Evolutionary conservation across 805 yeast species (phyloP).

Genomic region (Metschnikowia sp.): DNA sequence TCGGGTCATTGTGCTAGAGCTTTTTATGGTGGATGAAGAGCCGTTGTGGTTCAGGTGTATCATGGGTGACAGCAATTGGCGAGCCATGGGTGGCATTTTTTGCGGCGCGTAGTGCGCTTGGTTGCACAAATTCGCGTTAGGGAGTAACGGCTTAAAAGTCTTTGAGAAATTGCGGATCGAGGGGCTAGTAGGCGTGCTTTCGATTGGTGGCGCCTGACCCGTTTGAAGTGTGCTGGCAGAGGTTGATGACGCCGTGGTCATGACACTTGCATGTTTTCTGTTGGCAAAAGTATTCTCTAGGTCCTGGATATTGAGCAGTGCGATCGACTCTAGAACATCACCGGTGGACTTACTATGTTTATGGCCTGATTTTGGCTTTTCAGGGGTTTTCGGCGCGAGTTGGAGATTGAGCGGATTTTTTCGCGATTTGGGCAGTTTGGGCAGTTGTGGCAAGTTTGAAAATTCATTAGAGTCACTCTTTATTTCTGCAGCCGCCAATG

Average conservation of each 20-base stretch:
- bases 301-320: slow-evolving; percentile 15
- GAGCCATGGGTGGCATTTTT: slow-evolving; percentile 14
- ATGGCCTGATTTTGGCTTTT: neutral
- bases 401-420: slow-evolving; percentile 7
- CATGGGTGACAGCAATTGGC: slow-evolving; percentile 16
- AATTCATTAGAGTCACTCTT: no score
- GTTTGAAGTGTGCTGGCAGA: slow-evolving; percentile 11
- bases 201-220: slow-evolving; percentile 7
- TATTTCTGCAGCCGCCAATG: neutral
- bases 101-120: slow-evolving; percentile 11
- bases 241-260: slow-evolving; percentile 19
- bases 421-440: neutral
- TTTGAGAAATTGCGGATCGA: slow-evolving; percentile 15
- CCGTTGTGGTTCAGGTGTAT: slow-evolving; percentile 18
- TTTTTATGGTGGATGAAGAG: slow-evolving; percentile 24
- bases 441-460: neutral
- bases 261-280: slow-evolving; percentile 16
- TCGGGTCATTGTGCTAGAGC: slow-evolving; percentile 32
- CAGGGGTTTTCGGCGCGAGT: slow-evolving; percentile 3
- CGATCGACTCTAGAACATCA: slow-evolving; percentile 15
- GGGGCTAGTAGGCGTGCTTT: slow-evolving; percentile 17
- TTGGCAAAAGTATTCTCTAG: slow-evolving; percentile 13
- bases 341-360: slow-evolving; percentile 14
- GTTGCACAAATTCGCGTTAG: slow-evolving; percentile 18
- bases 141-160: slow-evolving; percentile 17